Evolutionary conservation across 2,329 filamentous ascomycete species (phyloP).

Genomic region (Penicillium brevicompactum): DNA sequence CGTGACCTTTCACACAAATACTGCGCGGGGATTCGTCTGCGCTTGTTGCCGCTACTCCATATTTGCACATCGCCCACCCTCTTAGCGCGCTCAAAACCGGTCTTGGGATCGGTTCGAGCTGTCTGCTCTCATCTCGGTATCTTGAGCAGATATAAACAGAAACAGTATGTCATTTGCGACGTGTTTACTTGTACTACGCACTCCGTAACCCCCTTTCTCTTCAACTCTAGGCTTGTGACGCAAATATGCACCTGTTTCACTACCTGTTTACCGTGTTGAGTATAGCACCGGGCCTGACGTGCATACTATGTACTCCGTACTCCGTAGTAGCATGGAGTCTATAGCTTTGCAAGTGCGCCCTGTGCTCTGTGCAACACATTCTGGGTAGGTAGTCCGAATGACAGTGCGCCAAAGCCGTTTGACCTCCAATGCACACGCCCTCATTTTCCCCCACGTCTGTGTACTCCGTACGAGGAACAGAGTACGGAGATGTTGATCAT

Average conservation of each 20-base stretch:
- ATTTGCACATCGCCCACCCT: conserved; percentile 3
- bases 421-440: conserved; percentile 7
- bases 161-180: not conserved
- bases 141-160: not conserved
- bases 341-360: not conserved
- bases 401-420: not conserved
- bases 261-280: not conserved
- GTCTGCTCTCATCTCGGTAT: not conserved
- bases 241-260: not conserved
- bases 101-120: not conserved
- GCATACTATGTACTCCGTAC: not conserved
- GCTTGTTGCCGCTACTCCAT: not conserved
- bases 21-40: not conserved
- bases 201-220: not conserved
- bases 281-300: not conserved
- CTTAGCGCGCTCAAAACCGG: not conserved
- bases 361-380: not conserved
- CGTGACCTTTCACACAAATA: not conserved
- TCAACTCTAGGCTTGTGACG: not conserved
- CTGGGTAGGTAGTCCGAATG: conserved; percentile 3
- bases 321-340: not conserved
- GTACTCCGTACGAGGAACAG: not conserved
- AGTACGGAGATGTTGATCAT: not conserved
- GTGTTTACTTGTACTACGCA: not conserved
- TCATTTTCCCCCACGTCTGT: not conserved